Base-by-base conservation (phyloP, 2,329 filamentous ascomycete genomes). In the Chrysoporthe puriensis region DNA sequence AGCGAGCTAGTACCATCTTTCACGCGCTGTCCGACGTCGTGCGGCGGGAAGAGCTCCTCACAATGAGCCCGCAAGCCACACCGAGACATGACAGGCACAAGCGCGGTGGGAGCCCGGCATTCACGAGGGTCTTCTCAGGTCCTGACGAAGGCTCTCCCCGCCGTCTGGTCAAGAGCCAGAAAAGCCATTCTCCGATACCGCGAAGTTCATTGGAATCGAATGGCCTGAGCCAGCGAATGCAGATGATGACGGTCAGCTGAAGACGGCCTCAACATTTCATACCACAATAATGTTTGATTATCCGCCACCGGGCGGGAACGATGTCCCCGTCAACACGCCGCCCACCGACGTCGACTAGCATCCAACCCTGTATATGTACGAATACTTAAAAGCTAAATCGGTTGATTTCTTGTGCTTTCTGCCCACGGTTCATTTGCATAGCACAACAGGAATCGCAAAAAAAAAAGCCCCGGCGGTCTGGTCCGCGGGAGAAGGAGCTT, bases 81-180 rank as follows among this genome's bases (percentile, higher is more conserved):
- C 83, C 84, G 2, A 80, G 78, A 52, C 80, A 81, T 36, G 80
- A 82, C 21, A 80, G 83, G 58, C 75, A 80, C 52, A 78, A 80
- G 9, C 77, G 79, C 34, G 86, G 88, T 63, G 88, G 86, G 2
- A 90, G 87, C 72, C 88, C 88, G n/a, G 88, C 88, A 0, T 91
- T 91, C 70, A 90, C 87, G 2, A 81, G 86, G 34, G 87, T 91
- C 48, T 91, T 91, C 72, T 86, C 88, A 11, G 87, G 90, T 57
- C 87, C 88, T 0, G 82, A 82, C 50, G 81, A 84, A 14, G 88
- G 83, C 68, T 85, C 87, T 4, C 81, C 85, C 32, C 83, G 82
- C 71, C 80, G 83, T 67, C 74, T 83, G 9, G 79, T 81, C 40
- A 83, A 84, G 71, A 87, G 81, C 70, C 85, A 84, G 44, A 86